These are phyloP conservation scores for Claviceps lovelessii DNA, from an alignment of 2,329 filamentous ascomycete genomes.

Conservation along the genomic window DNA sequence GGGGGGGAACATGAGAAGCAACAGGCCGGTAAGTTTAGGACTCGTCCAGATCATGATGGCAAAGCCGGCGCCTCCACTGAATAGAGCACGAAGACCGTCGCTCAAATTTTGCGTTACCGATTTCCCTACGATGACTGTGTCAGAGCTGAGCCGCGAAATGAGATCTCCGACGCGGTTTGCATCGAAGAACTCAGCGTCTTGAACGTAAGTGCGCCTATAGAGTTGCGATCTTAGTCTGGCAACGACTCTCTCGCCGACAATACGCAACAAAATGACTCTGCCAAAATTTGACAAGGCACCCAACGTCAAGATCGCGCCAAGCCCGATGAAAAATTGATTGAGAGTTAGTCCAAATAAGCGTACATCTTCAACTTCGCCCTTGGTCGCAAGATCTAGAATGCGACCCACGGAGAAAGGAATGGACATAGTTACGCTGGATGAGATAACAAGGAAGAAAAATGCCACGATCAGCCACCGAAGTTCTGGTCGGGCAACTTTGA, in stretches of 20 bases:
- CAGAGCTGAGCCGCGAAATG: slow-evolving; percentile 87
- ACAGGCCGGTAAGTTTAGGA: slow-evolving; percentile 72
- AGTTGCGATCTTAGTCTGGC: slow-evolving; percentile 77
- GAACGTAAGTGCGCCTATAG: slow-evolving; percentile 84
- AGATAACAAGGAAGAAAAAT: slow-evolving; percentile 73
- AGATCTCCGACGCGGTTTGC: slow-evolving; percentile 92
- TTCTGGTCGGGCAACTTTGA: slow-evolving; percentile 83
- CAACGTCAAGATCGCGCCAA: slow-evolving; percentile 62
- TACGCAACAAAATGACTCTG: slow-evolving; percentile 79
- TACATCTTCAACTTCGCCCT: slow-evolving; percentile 48
- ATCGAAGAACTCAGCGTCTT: slow-evolving; percentile 98
- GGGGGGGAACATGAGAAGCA: slow-evolving; percentile 78
- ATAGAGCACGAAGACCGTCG: slow-evolving; percentile 79
- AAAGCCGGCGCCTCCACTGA: slow-evolving; percentile 82
- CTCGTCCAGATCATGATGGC: slow-evolving; percentile 93
- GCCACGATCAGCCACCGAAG: slow-evolving; percentile 62
- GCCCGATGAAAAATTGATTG: slow-evolving; percentile 73
- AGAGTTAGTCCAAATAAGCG: slow-evolving; percentile 73
- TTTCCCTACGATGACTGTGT: slow-evolving; percentile 96
- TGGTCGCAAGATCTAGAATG: slow-evolving; percentile 82
- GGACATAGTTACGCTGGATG: slow-evolving; percentile 86
- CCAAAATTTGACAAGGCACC: slow-evolving; percentile 89
- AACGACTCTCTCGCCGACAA: slow-evolving; percentile 90
- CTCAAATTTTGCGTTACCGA: slow-evolving; percentile 97
- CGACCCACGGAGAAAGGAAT: slow-evolving; percentile 94